Percentiles rank a stretch among this genome's conserved stretches.
phyloP scores from a whole-genome alignment of 179 eudicot species.

The Actinidia arguta region DNA sequence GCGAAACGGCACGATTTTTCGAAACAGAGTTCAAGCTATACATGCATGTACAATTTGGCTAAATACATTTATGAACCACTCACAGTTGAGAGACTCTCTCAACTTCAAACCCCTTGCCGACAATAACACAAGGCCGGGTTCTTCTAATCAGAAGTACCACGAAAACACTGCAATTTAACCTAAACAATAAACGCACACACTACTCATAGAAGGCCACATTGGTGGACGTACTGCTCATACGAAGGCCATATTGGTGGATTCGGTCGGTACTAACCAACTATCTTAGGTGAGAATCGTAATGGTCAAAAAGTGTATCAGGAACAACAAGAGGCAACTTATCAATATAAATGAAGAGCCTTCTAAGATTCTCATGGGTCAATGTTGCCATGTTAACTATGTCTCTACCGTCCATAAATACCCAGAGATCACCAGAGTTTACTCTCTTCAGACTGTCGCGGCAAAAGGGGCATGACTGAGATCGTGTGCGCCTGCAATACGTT shows the following conservation, averaged over 20 bases:
- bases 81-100: conserved; percentile 12
- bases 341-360: conserved; percentile 89
- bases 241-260: conserved; percentile 10
- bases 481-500: conserved; percentile 67
- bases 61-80: conserved; percentile 26
- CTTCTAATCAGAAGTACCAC: conserved; percentile 32
- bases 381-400: conserved; percentile 79
- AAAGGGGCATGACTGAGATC: conserved; percentile 97
- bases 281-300: conserved; percentile 81
- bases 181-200: conserved; percentile 29
- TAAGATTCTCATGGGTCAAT: conserved; percentile 76
- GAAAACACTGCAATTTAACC: conserved; percentile 35
- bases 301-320: conserved; percentile 74
- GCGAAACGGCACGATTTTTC: neutral
- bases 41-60: conserved; percentile 37
- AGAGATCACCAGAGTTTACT: conserved; percentile 88
- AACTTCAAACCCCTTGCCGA: conserved; percentile 40
- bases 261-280: conserved; percentile 25
- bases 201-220: conserved; percentile 2
- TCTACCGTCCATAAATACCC: conserved; percentile 77
- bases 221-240: conserved; percentile 2
- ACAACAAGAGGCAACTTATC: conserved; percentile 91
- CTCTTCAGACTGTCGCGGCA: conserved; percentile 95
- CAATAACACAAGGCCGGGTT: conserved; percentile 38
- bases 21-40: conserved; percentile 27